phyloP scores from a whole-genome alignment of 2,329 filamentous ascomycete species.

The Fusarium pseudocircinatum region DNA sequence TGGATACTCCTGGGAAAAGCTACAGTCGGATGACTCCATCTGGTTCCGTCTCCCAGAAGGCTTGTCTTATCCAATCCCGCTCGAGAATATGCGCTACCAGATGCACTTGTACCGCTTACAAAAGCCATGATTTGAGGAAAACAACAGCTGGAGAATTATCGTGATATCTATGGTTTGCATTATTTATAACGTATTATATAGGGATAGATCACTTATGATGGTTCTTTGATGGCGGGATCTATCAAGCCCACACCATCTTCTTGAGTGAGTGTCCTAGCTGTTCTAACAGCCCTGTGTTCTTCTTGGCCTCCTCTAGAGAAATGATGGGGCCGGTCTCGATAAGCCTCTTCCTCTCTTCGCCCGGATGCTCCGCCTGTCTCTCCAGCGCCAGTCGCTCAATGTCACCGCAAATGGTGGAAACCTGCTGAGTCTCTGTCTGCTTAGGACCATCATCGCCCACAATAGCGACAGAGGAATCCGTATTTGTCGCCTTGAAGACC shows the following conservation, averaged over 20 bases:
- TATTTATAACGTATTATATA: slow-evolving; percentile 15
- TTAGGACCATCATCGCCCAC: slow-evolving; percentile 55
- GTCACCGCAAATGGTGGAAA: slow-evolving; percentile 76
- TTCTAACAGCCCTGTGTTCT: slow-evolving; percentile 86
- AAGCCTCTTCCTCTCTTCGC: slow-evolving; percentile 57
- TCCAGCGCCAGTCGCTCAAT: slow-evolving; percentile 74
- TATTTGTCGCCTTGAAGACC: slow-evolving; percentile 46
- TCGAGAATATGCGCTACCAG: slow-evolving; percentile 97
- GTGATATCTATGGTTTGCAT: slow-evolving; percentile 32
- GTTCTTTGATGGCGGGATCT: slow-evolving; percentile 18
- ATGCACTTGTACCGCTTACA: slow-evolving; percentile 77
- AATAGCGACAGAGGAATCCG: slow-evolving; percentile 64
- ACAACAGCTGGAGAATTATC: slow-evolving; percentile 2
- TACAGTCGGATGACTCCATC: slow-evolving; percentile 78
- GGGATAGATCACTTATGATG: slow-evolving; percentile 10
- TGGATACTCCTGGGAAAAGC: slow-evolving; percentile 72
- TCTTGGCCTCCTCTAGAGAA: slow-evolving; percentile 83
- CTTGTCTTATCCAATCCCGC: slow-evolving; percentile 80
- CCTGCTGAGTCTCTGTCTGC: slow-evolving; percentile 64
- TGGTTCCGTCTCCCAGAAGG: slow-evolving; percentile 82
- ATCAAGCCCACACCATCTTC: slow-evolving; percentile 85
- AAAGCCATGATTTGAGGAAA: slow-evolving; percentile 33
- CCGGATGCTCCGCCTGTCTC: slow-evolving; percentile 53
- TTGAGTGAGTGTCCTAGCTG: slow-evolving; percentile 90
- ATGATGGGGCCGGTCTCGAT: slow-evolving; percentile 77